Conservation (phyloP, 2,329 filamentous ascomycete genomes). For the Pestalotiopsis sp. region DNA sequence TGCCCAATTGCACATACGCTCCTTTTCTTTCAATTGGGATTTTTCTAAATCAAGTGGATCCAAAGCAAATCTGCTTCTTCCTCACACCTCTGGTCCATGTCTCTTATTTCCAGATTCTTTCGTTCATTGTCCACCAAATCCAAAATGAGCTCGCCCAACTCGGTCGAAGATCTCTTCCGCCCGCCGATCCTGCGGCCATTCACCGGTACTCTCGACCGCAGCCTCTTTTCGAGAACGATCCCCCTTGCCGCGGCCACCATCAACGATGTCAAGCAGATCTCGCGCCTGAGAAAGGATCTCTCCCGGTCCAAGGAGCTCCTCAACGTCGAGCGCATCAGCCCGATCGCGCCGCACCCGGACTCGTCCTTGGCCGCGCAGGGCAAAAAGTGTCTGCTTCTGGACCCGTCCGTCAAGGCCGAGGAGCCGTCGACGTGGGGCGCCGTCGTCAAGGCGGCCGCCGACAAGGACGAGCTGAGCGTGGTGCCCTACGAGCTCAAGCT, state of each 20-base stretch:
- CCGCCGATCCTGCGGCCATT: conserved; percentile 77
- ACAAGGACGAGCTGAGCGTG: conserved; percentile 68
- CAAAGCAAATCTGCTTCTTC: neutral
- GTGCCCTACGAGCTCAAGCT: conserved; percentile 76
- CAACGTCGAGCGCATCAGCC: conserved; percentile 61
- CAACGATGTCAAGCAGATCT: conserved; percentile 74
- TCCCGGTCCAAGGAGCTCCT: conserved; percentile 69
- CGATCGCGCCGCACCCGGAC: conserved; percentile 67
- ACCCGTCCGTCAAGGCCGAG: conserved; percentile 57
- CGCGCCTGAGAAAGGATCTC: conserved; percentile 69
- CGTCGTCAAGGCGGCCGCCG: conserved; percentile 68
- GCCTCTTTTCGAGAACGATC: conserved; percentile 78
- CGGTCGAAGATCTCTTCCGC: conserved; percentile 62
- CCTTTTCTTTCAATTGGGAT: neutral
- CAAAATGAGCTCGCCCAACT: neutral
- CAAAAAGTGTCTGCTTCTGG: conserved; percentile 63
- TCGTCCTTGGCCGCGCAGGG: conserved; percentile 53
- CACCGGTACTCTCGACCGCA: conserved; percentile 79
- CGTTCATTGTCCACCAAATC: neutral
- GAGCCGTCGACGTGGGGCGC: conserved; percentile 77
- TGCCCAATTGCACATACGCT: neutral
- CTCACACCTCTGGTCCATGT: neutral
- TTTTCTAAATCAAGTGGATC: neutral
- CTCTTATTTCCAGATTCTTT: neutral
- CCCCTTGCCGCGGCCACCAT: conserved; percentile 79